Evolutionary conservation across 495 filamentous ascomycete species (phyloP), one percentile per base, ranked within the genome.

Genomic region (Talaromyces nanjingensis): DNA sequence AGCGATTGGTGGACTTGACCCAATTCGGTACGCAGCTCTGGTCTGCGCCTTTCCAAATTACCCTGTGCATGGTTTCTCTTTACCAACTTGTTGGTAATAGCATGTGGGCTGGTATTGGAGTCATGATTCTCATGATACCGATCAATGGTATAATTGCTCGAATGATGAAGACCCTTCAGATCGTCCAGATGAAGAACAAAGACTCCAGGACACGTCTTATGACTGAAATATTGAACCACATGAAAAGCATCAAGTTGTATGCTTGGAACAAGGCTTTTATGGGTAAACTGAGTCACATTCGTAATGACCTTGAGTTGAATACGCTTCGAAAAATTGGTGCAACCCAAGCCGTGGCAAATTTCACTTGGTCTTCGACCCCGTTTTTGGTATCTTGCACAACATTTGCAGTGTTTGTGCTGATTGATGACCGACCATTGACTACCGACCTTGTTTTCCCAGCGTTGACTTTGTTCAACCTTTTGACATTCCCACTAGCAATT

Each of bases 171-270:
- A 91, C 79, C 24, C 77, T 99, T 58, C 96, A 98, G 72, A 96
- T 97, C 73, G 76, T 84, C 64, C 96, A 99, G 77, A 99, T 99
- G 96, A 96, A 93, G 79, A 98, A 98, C 76, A 99, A 99, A 76
- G 96, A 99, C 69, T 84, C 92, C 7, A 86, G 96, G 65, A 96
- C 94, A 27, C 81, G 93, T 37, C 74, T 99, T 61, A 96, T 97
- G 83, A 94, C 96, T 6, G 96, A 99, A 78, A 98, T 99, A 65
- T 77, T 98, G 70, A 98, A 98, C 82, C 97, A 97, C 73, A 97
- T 98, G 86, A 98, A 98, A 79, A 93, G 90, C 72, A 98, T 98
- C 78, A 98, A 99, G 76, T 85, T 99, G 25, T 99, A 97, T 77
- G 96, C 93, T 52, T 99, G 96, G 96, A 91, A 92, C 45, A 87